Evolutionary conservation across 495 filamentous ascomycete species (phyloP).

Genomic region (Clohesyomyces aquaticus): DNA sequence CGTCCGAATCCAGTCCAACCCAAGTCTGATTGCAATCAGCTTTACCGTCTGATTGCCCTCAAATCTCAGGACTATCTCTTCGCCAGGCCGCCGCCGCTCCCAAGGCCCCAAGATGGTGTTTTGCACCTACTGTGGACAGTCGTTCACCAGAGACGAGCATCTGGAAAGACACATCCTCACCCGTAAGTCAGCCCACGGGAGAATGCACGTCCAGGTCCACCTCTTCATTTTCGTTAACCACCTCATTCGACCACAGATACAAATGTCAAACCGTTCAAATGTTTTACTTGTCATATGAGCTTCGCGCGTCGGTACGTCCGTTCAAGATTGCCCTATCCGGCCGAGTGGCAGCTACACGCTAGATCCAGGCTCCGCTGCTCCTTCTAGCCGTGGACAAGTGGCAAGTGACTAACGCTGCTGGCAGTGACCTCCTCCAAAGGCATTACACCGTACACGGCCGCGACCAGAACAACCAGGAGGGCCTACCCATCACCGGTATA

Average conservation of each 20-base stretch:
- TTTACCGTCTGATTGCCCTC: too few species aligned
- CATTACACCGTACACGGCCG: conserved; percentile 56
- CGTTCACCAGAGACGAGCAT: conserved; percentile 69
- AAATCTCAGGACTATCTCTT: too few species aligned
- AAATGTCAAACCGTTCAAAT: conserved; percentile 66
- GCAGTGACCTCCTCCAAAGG: conserved; percentile 63
- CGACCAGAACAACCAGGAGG: conserved; percentile 49
- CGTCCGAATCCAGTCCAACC: neutral
- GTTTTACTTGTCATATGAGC: conserved; percentile 61
- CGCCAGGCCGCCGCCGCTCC: neutral
- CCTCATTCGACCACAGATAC: conserved; percentile 54
- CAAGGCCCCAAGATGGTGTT: conserved; percentile 52
- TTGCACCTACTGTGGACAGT: conserved; percentile 66
- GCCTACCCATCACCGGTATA: conserved; percentile 47
- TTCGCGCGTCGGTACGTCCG: conserved; percentile 61
- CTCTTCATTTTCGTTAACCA: neutral
- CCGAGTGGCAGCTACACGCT: neutral
- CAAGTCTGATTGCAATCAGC: too few species aligned
- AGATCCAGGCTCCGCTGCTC: neutral
- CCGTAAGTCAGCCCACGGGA: too few species aligned
- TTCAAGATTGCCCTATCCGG: neutral
- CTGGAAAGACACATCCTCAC: conserved; percentile 64
- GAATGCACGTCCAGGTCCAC: neutral
- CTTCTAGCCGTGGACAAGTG: neutral
- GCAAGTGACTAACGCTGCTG: neutral